Base-by-base conservation (phyloP, 306 rosid species). In the Vigna unguiculata region DNA sequence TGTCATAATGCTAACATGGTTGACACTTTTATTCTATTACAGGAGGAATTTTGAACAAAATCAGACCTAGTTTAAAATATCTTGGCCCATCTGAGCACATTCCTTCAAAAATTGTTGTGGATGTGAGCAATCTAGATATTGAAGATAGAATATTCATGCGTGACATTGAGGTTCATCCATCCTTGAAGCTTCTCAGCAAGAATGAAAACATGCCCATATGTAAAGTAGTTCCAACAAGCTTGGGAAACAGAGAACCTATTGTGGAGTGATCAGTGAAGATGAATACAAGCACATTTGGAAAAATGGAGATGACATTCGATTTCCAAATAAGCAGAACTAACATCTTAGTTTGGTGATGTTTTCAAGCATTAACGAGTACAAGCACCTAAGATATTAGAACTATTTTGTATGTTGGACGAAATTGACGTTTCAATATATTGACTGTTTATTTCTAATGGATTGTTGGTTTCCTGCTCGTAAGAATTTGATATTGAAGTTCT, bases 101-200 rank as follows among this genome's bases (percentile, higher is more conserved):
- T 78, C 99, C 97, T 69, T 59, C 89, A 25, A 92, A 89, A 84
- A 77, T 95, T 68, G 97, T 88, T 87, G 96, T 95, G 75, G 97
- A 95, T 68, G 86, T 89, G 46, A 88, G 97, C 88, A 82, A 90
- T 19, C 87, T 95, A 58, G 99, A 95, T 69, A 77, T 92, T 48
- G 97, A 90, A 41, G 97, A 95, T 66, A 88, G 88, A 77, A 64
- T 94, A 36, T 82, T 87, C 83, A 83, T 89, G 70, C 89, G 73
- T 10, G 96, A 95, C 36, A 60, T 92, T 6, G 84, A 83, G 74
- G 85, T 92, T 66, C 92, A 89, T 82, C 92, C 97, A 65, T 92
- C 93, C 57, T 45, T 92, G 88, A 92, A 91, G 92, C 97, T 95
- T 78, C 88, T 92, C 49, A 88, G 93, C 78, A 86, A 84, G 89